These are phyloP conservation scores for Spathaspora passalidarum DNA, from an alignment of 805 yeast species.

Conservation along the genomic window DNA sequence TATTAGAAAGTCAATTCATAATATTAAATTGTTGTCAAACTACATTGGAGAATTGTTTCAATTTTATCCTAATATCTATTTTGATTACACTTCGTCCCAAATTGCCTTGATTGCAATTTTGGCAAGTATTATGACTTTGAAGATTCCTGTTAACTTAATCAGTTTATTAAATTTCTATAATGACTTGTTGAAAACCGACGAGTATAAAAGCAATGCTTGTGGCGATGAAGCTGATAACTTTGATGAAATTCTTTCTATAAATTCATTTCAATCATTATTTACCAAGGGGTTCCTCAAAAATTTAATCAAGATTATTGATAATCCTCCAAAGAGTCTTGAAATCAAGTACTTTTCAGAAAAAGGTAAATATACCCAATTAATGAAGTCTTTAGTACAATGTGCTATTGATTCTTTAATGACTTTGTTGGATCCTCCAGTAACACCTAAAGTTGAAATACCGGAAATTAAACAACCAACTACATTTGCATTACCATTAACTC, in stretches of 20 bases:
- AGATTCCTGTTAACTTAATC: slow-evolving; percentile 25
- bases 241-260: slow-evolving; percentile 17
- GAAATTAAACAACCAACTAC: slow-evolving; percentile 7
- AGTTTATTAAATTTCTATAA: slow-evolving; percentile 19
- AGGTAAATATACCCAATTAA: slow-evolving; percentile 32
- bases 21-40: slow-evolving; percentile 53
- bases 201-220: slow-evolving; percentile 23
- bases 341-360: slow-evolving; percentile 41
- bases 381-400: slow-evolving; percentile 32
- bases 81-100: slow-evolving; percentile 52
- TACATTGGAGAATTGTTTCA: slow-evolving; percentile 66
- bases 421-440: slow-evolving; percentile 21
- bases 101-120: slow-evolving; percentile 46
- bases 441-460: slow-evolving; percentile 25
- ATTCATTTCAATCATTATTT: slow-evolving; percentile 16
- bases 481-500: slow-evolving; percentile 22
- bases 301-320: slow-evolving; percentile 34
- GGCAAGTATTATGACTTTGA: slow-evolving; percentile 25
- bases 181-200: slow-evolving; percentile 13
- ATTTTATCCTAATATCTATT: slow-evolving; percentile 57
- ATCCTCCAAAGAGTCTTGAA: slow-evolving; percentile 47
- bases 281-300: slow-evolving; percentile 13
- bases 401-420: slow-evolving; percentile 24
- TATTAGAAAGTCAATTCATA: slow-evolving; percentile 31
- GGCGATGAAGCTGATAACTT: slow-evolving; percentile 16